Evolutionary conservation across 2,329 filamentous ascomycete genomes (phyloP).

Genomic region (Immersiporthe knoxdaviesiana): DNA sequence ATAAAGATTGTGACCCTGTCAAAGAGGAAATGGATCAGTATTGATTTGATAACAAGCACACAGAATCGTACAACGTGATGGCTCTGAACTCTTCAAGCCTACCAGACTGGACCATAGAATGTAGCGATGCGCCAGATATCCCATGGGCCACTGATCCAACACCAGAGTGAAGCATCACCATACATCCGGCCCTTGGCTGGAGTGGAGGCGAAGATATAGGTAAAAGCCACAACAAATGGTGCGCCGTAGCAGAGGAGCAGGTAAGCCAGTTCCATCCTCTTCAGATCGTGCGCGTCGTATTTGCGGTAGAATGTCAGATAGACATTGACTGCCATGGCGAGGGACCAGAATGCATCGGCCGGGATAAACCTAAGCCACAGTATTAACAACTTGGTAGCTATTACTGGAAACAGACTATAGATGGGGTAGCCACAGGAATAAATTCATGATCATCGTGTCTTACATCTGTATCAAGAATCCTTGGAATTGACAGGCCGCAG

Average conservation of each 20-base stretch:
- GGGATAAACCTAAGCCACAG: slow-evolving; percentile 70
- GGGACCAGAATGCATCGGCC: slow-evolving; percentile 74
- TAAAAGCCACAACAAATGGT: slow-evolving; percentile 69
- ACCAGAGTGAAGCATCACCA: slow-evolving; percentile 78
- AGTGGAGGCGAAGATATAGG: slow-evolving; percentile 66
- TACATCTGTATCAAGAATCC: slow-evolving; percentile 83
- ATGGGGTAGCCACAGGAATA: too few relatives aligned
- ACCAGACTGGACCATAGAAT: slow-evolving; percentile 77
- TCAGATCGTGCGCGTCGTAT: slow-evolving; percentile 67
- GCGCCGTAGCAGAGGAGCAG: slow-evolving; percentile 71
- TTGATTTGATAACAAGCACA: too few relatives aligned
- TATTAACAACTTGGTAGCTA: background rate
- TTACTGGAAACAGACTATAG: too few relatives aligned
- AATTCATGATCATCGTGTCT: too few relatives aligned
- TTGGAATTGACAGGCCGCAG: slow-evolving; percentile 70
- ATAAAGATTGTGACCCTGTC: slow-evolving; percentile 62
- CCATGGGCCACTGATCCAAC: slow-evolving; percentile 73
- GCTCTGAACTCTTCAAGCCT: slow-evolving; percentile 33
- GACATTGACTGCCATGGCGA: slow-evolving; percentile 84
- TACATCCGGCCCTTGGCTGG: slow-evolving; percentile 62
- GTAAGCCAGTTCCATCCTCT: slow-evolving; percentile 72
- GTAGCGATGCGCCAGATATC: slow-evolving; percentile 72
- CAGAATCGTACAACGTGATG: too few relatives aligned
- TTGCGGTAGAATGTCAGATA: slow-evolving; percentile 80
- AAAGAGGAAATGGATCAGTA: background rate